phyloP scores from a whole-genome alignment of 331 rosid genomes.

The Erythrophleum ivorense region DNA sequence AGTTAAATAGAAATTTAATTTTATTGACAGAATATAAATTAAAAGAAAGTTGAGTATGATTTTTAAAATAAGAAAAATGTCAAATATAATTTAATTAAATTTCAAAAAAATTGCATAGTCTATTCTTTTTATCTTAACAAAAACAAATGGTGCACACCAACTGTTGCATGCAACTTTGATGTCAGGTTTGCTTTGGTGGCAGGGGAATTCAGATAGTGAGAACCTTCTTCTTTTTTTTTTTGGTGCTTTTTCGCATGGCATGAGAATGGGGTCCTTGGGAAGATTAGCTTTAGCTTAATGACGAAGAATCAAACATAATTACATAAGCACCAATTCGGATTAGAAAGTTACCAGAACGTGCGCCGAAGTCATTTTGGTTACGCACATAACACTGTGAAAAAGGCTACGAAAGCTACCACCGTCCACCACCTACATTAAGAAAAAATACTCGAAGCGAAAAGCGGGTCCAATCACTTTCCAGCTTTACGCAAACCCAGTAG shows the following conservation, averaged over 20 bases:
- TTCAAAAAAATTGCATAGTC: not conserved
- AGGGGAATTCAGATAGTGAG: slow-evolving; percentile 38
- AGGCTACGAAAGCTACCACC: slow-evolving; percentile 29
- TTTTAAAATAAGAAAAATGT: not conserved
- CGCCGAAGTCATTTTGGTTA: slow-evolving; percentile 44
- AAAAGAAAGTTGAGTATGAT: not conserved
- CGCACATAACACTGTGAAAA: slow-evolving; percentile 27
- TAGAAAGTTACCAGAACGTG: slow-evolving; percentile 36
- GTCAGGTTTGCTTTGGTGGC: slow-evolving; percentile 47
- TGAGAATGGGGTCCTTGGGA: slow-evolving; percentile 36
- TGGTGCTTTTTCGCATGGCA: slow-evolving; percentile 30
- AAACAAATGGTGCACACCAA: slow-evolving; percentile 19
- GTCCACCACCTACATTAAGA: not conserved
- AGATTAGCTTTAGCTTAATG: slow-evolving; percentile 83
- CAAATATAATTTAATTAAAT: not conserved
- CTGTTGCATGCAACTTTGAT: slow-evolving; percentile 44
- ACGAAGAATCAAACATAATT: slow-evolving; percentile 81
- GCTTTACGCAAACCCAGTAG: not conserved
- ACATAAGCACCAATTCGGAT: slow-evolving; percentile 39
- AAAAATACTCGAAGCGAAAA: not conserved
- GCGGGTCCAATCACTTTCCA: slow-evolving; percentile 9
- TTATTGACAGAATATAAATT: not conserved
- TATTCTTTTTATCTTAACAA: too few relatives aligned
- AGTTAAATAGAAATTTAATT: too few relatives aligned
- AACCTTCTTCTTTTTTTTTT: slow-evolving; percentile 7